Evolutionary conservation across 1,284 basidiomycete genomes (phyloP), one percentile per base, ranked within the genome.

Genomic region (Bondarzewia mesenterica): DNA sequence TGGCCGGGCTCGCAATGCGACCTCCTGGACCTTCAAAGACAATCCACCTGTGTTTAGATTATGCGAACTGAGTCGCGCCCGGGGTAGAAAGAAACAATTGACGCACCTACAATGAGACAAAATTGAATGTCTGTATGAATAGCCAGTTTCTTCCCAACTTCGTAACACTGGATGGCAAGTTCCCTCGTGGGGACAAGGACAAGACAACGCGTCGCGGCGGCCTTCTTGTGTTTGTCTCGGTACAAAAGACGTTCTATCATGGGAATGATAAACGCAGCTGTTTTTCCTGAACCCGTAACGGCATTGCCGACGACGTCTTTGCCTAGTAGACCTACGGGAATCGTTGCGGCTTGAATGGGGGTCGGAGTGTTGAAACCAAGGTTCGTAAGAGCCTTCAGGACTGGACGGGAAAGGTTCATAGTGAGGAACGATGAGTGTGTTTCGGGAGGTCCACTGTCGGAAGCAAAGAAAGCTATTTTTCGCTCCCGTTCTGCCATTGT

Each of bases 281-380:
- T 98, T 71, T 98, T 98, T 54, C 94, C 94, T 4, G 91, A 95
- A 54, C 94, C 94, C 8, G 94, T 98, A 10, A 95, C 90, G 16
- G 95, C 94, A 52, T 83, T 88, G 37, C 93, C 95, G 46, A 99
- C 93, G 37, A 98, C 80, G 64, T 98, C 94, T 60, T 96, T 93
- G 47, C 95, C 95, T 15, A 94, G 70, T 14, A 99, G 77, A 22
- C 92, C 93, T 41, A 94, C 83, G 10, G 94, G 94, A 45, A 99
- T 92, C 6, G 93, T 87, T 42, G 89, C 84, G 1, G 89, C 80
- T 68, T 99, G 94, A 47, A 99, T 98, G 1, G 95, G 95, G 1
- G 96, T 99, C 4, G 96, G 96, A 26, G 78, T 83, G 44, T 77
- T 69, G 63, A 96, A 93, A 29, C 82, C 80, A 37, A 99, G 75